Conservation (phyloP, 2,329 filamentous ascomycete genomes). For the Xylaria sp. region DNA sequence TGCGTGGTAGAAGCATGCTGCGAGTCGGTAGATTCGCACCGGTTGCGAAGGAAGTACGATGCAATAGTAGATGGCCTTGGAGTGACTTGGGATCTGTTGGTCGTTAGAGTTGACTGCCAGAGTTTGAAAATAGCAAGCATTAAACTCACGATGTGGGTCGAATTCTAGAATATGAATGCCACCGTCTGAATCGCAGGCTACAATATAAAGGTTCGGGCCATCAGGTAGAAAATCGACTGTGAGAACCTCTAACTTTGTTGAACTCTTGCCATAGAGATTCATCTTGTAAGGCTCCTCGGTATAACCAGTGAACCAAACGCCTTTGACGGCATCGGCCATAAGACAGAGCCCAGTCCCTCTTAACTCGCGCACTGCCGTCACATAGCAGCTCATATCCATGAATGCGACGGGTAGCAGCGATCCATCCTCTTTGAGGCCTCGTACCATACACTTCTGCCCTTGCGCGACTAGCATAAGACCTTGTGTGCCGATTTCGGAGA, state of each 20-base stretch:
- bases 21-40: constrained; percentile 80
- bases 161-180: constrained; percentile 92
- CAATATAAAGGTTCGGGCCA: constrained; percentile 82
- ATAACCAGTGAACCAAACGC: constrained; percentile 95
- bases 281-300: constrained; percentile 97
- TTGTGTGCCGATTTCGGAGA: constrained; percentile 86
- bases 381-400: constrained; percentile 96
- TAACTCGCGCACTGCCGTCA: constrained; percentile 85
- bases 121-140: constrained; percentile 15
- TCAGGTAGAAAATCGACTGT: constrained; percentile 90
- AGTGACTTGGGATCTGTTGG: constrained; percentile 87
- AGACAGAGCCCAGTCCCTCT: constrained; percentile 85
- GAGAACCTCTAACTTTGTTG: constrained; percentile 79
- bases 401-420: constrained; percentile 94
- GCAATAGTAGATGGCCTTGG: constrained; percentile 86
- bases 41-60: constrained; percentile 87
- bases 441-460: constrained; percentile 96
- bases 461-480: constrained; percentile 91
- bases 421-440: constrained; percentile 94
- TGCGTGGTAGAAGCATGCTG: constrained; percentile 80
- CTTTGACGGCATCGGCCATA: constrained; percentile 90
- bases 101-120: constrained; percentile 43
- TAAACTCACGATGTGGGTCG: constrained; percentile 85
- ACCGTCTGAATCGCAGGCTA: constrained; percentile 85
- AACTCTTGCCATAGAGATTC: constrained; percentile 89